Evolutionary conservation across 768 basidiomycete genomes (phyloP).

Genomic region (Rhizopogon salebrosus): DNA sequence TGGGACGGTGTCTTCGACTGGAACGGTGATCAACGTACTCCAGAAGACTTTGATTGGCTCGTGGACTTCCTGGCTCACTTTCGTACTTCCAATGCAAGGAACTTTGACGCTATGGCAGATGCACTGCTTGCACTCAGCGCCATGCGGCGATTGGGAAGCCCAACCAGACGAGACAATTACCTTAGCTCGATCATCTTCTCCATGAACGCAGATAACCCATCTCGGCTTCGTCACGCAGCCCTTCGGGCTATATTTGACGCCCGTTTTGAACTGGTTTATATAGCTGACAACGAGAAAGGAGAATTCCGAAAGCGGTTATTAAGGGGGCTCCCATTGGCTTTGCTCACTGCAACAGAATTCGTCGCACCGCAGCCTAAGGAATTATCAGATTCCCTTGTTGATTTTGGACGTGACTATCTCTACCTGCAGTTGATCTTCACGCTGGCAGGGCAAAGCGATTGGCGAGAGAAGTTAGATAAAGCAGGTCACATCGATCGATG

Average conservation of each 20-base stretch:
- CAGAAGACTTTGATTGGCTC: neutral
- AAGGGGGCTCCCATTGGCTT: neutral
- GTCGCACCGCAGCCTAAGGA: neutral
- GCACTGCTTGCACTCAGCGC: slow-evolving; percentile 5
- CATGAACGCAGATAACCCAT: slow-evolving; percentile 1
- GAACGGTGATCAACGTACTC: neutral
- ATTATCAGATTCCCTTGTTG: neutral
- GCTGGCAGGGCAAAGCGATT: neutral
- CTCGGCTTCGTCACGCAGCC: neutral
- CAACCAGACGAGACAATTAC: neutral
- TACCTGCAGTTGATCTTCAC: neutral
- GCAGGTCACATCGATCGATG: neutral
- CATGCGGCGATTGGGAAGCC: neutral
- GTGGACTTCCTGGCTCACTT: slow-evolving; percentile 3
- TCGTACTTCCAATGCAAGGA: neutral
- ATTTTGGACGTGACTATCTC: neutral
- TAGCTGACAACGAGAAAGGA: neutral
- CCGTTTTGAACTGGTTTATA: neutral
- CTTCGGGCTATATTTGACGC: slow-evolving; percentile 2
- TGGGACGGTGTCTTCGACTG: neutral
- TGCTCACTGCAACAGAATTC: neutral
- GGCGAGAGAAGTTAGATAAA: neutral
- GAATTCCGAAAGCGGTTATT: neutral
- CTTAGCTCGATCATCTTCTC: neutral
- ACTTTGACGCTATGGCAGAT: slow-evolving; percentile 2